Conservation (phyloP, 2,329 filamentous ascomycete species). For the Fusarium stilboides region DNA sequence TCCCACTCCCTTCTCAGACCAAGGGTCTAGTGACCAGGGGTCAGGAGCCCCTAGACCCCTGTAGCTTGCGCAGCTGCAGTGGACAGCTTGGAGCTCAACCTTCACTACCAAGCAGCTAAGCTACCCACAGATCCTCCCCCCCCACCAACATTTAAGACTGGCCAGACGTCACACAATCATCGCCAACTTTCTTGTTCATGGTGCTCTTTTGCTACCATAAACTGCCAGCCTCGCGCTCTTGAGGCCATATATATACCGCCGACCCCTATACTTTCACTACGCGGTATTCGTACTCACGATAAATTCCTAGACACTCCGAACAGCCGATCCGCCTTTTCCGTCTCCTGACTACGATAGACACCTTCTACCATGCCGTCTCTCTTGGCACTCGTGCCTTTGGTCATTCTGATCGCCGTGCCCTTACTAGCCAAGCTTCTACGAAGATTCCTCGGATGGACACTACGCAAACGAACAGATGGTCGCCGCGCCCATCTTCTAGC, state of each 20-base stretch:
- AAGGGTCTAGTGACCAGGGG: constrained; percentile 33
- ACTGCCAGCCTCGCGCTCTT: constrained; percentile 21
- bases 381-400: constrained; percentile 32
- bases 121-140: constrained; percentile 32
- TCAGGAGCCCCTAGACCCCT: constrained; percentile 31
- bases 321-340: constrained; percentile 8
- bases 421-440: constrained; percentile 56
- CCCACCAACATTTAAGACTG: constrained; percentile 35
- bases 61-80: constrained; percentile 32
- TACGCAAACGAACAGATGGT: constrained; percentile 75
- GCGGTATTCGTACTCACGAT: background rate
- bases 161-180: constrained; percentile 41
- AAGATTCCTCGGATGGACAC: constrained; percentile 69
- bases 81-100: constrained; percentile 23
- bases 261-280: background rate
- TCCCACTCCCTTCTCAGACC: background rate
- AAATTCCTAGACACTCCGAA: background rate
- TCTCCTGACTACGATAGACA: constrained; percentile 6
- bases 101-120: constrained; percentile 26
- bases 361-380: constrained; percentile 21
- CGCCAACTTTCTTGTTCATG: constrained; percentile 13
- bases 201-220: constrained; percentile 17
- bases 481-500: constrained; percentile 71
- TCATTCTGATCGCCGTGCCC: constrained; percentile 48
- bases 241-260: constrained; percentile 23